These are phyloP conservation scores for Zopfochytrium polystomum DNA, from an alignment of 371 early-diverging fungal species.

Conservation along the genomic window DNA sequence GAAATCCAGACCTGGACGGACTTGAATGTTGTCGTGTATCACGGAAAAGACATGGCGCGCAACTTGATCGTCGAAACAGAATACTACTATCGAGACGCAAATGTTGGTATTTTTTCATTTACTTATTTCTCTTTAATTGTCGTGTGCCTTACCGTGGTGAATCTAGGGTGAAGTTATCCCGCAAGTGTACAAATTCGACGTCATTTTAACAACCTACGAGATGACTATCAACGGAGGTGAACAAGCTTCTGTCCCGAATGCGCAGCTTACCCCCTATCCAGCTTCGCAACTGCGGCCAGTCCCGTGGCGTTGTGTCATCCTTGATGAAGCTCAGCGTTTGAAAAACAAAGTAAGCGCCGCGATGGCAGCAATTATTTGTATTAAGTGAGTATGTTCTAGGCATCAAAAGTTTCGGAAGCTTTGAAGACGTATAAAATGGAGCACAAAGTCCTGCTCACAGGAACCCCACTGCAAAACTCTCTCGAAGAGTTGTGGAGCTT, in stretches of 20 bases:
- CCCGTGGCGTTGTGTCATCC: slow-evolving; percentile 78
- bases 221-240: slow-evolving; percentile 62
- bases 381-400: no score
- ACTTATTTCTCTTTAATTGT: background rate
- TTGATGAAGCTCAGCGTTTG: slow-evolving; percentile 96
- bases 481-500: slow-evolving; percentile 89
- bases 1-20: slow-evolving; percentile 94
- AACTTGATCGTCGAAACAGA: slow-evolving; percentile 89
- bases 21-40: slow-evolving; percentile 87
- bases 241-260: slow-evolving; percentile 6
- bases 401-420: slow-evolving; percentile 65
- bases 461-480: slow-evolving; percentile 95
- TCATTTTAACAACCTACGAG: slow-evolving; percentile 94
- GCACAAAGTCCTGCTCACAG: slow-evolving; percentile 76
- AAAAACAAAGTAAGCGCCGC: no score
- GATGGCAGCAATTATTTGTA: no score
- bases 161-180: slow-evolving; percentile 46
- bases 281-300: slow-evolving; percentile 72
- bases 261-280: background rate
- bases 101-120: background rate
- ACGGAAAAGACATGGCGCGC: slow-evolving; percentile 78
- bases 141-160: background rate
- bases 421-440: slow-evolving; percentile 67
- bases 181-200: slow-evolving; percentile 74
- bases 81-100: slow-evolving; percentile 63